Evolutionary conservation across 192 early-diverging fungal species (phyloP).

Genomic region (Podila epigama): DNA sequence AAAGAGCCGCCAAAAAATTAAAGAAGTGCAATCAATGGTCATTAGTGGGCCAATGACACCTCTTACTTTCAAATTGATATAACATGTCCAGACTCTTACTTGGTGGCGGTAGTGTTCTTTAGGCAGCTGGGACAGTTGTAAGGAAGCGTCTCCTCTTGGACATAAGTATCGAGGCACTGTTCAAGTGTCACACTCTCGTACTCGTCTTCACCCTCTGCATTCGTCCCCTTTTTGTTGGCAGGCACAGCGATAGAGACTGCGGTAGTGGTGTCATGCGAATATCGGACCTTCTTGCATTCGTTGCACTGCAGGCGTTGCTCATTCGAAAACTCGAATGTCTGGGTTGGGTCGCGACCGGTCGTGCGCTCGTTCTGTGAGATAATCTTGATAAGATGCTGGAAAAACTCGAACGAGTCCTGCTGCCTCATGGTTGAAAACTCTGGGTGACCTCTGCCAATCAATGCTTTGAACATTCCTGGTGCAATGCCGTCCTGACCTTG

Average conservation of each 20-base stretch:
- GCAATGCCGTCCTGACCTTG: conserved; percentile 81
- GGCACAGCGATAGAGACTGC: conserved; percentile 75
- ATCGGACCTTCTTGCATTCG: conserved; percentile 84
- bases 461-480: conserved; percentile 90
- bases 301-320: conserved; percentile 91
- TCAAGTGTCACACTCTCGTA: conserved; percentile 67
- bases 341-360: conserved; percentile 72
- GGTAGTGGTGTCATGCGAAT: conserved; percentile 60
- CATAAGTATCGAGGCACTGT: conserved; percentile 72
- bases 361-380: conserved; percentile 82
- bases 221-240: conserved; percentile 55
- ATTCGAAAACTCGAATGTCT: conserved; percentile 77
- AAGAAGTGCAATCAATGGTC: not conserved
- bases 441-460: conserved; percentile 88
- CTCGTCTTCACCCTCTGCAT: conserved; percentile 26
- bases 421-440: conserved; percentile 98
- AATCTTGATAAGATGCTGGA: conserved; percentile 77
- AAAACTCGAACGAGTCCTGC: conserved; percentile 97
- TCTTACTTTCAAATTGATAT: not conserved
- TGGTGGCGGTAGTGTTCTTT: conserved; percentile 62
- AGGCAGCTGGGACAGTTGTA: conserved; percentile 72
- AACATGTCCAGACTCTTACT: conserved; percentile 48
- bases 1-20: conserved; percentile 4
- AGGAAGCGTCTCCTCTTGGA: conserved; percentile 61
- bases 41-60: not conserved